Evolutionary conservation across 371 early-diverging fungal genomes (phyloP).

Genomic region (Rhizopus sp.): DNA sequence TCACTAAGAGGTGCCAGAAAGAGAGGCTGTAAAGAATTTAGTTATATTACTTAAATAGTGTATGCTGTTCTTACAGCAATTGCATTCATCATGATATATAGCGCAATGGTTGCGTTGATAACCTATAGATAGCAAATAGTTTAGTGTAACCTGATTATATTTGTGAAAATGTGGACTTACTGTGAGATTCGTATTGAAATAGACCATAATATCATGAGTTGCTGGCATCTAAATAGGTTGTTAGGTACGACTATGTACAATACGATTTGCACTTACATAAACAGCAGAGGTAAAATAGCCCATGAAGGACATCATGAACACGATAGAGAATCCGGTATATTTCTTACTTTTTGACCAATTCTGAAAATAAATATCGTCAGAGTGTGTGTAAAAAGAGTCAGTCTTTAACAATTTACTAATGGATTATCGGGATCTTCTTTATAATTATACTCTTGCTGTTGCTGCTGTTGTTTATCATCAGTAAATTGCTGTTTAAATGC

Average conservation of each 20-base stretch:
- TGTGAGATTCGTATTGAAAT: constrained; percentile 23
- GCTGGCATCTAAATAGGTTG: constrained; percentile 38
- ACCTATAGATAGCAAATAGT: constrained; percentile 4
- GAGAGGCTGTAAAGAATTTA: constrained; percentile 25
- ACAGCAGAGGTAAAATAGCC: constrained; percentile 39
- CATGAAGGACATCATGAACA: constrained; percentile 33
- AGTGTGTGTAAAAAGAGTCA: neutral
- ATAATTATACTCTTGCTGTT: constrained; percentile 10
- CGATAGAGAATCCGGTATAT: constrained; percentile 21
- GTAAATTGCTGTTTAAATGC: too few relatives aligned
- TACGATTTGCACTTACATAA: constrained; percentile 22
- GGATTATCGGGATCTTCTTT: constrained; percentile 30
- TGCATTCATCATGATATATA: constrained; percentile 25
- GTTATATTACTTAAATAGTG: too few relatives aligned
- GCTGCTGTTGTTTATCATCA: neutral
- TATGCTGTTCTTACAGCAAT: constrained; percentile 16
- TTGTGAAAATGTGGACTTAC: constrained; percentile 10
- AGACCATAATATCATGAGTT: constrained; percentile 23
- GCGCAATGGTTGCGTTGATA: constrained; percentile 20
- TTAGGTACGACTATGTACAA: constrained; percentile 16
- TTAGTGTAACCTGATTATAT: neutral
- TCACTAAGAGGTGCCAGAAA: constrained; percentile 44
- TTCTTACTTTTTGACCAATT: constrained; percentile 36
- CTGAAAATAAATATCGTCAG: constrained; percentile 12
- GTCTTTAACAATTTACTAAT: constrained; percentile 14